These are phyloP conservation scores for Tricholoma bakamatsutake DNA, from an alignment of 768 basidiomycete genomes.

Conservation along the genomic window DNA sequence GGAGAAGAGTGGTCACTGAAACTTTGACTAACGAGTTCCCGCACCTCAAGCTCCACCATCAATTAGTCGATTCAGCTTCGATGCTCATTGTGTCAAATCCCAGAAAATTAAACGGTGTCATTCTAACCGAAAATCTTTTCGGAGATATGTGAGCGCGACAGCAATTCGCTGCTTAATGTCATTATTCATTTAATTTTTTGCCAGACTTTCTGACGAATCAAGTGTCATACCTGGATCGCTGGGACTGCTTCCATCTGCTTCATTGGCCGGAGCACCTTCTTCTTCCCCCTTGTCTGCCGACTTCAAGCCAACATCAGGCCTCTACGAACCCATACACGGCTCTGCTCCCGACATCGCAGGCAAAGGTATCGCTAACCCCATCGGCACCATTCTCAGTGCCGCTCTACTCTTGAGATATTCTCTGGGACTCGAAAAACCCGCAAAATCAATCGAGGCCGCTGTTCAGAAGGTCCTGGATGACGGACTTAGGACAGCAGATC, in stretches of 20 bases:
- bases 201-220: slow-evolving; percentile 89
- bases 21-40: slow-evolving; percentile 83
- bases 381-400: slow-evolving; percentile 91
- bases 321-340: slow-evolving; percentile 97
- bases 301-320: slow-evolving; percentile 75
- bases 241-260: slow-evolving; percentile 93
- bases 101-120: slow-evolving; percentile 88
- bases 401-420: slow-evolving; percentile 95
- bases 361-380: slow-evolving; percentile 87
- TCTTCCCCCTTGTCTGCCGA: slow-evolving; percentile 40
- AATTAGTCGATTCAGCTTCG: slow-evolving; percentile 91
- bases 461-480: slow-evolving; percentile 85
- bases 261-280: slow-evolving; percentile 84
- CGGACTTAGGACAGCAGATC: slow-evolving; percentile 79
- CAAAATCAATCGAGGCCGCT: slow-evolving; percentile 82
- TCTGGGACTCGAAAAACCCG: slow-evolving; percentile 80
- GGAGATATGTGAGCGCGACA: slow-evolving; percentile 81
- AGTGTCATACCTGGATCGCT: slow-evolving; percentile 98
- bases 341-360: slow-evolving; percentile 97
- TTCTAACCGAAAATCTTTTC: slow-evolving; percentile 94
- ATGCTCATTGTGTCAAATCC: slow-evolving; percentile 93
- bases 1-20: slow-evolving; percentile 91
- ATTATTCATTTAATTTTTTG: slow-evolving; percentile 3
- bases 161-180: not conserved
- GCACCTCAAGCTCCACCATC: slow-evolving; percentile 80